A percentile compares a stretch with the other conserved stretches of the same genome.
phyloP scores from a whole-genome alignment of 306 rosid species.

The Prunus salicina region DNA sequence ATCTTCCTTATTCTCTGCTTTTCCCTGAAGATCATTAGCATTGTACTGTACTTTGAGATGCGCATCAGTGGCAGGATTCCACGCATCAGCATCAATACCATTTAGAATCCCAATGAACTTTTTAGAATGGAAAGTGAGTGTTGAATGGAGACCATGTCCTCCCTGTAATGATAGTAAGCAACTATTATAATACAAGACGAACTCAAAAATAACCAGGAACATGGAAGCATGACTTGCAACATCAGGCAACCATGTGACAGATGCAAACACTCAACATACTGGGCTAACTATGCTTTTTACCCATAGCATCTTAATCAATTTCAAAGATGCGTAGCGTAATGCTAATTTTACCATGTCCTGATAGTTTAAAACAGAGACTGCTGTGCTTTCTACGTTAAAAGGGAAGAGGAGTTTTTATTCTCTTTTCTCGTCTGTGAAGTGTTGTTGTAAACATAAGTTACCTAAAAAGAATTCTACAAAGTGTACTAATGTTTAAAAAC shows the following conservation, averaged over 20 bases:
- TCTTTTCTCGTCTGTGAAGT: neutral
- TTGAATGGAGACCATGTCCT: conserved; percentile 86
- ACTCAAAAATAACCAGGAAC: neutral
- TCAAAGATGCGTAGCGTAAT: neutral
- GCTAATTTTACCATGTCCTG: neutral
- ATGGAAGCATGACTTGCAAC: neutral
- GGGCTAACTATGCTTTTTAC: neutral
- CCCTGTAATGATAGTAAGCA: conserved; percentile 53
- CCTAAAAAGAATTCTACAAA: neutral
- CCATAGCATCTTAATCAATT: neutral
- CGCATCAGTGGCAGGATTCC: conserved; percentile 85
- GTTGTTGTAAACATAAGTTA: neutral
- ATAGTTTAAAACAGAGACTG: neutral
- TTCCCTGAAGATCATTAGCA: conserved; percentile 80
- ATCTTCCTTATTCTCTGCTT: conserved; percentile 79
- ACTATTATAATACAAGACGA: conserved; percentile 8
- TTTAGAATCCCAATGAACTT: conserved; percentile 87
- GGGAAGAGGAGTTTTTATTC: neutral
- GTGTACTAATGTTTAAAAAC: neutral
- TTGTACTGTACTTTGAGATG: conserved; percentile 76
- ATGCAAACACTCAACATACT: neutral
- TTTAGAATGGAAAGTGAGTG: conserved; percentile 70
- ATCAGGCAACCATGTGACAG: neutral
- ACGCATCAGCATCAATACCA: conserved; percentile 88
- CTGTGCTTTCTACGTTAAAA: neutral